phyloP scores from a whole-genome alignment of 2,329 filamentous ascomycete species.

The Sporothrix mexicana region DNA sequence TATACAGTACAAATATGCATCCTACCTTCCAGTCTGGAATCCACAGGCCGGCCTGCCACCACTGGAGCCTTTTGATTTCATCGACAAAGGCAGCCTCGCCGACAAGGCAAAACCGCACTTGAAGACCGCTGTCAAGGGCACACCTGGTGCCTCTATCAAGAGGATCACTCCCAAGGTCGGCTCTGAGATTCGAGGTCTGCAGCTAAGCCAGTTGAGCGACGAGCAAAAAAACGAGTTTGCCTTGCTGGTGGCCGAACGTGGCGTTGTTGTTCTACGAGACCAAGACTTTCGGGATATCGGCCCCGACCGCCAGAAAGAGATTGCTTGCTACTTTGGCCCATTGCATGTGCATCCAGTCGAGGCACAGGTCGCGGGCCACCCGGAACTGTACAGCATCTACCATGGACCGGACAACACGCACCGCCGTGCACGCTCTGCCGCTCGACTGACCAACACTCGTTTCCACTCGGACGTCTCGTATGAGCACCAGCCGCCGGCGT shows the following conservation, averaged over 20 bases:
- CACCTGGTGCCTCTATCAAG: constrained; percentile 39
- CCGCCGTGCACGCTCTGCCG: constrained; percentile 44
- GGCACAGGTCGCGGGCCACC: constrained; percentile 50
- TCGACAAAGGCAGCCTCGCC: constrained; percentile 43
- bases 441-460: constrained; percentile 46
- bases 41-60: constrained; percentile 41
- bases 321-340: constrained; percentile 49
- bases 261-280: constrained; percentile 47
- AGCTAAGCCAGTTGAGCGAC: constrained; percentile 48
- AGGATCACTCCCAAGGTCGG: constrained; percentile 47
- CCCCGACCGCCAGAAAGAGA: constrained; percentile 47
- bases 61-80: constrained; percentile 43
- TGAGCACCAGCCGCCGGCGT: constrained; percentile 51
- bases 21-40: constrained; percentile 46
- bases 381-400: constrained; percentile 56
- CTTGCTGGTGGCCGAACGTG: constrained; percentile 49
- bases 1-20: constrained; percentile 42
- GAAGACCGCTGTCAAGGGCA: constrained; percentile 37
- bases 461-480: constrained; percentile 53
- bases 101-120: constrained; percentile 32
- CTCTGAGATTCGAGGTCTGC: constrained; percentile 50
- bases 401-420: constrained; percentile 54
- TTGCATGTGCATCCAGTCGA: constrained; percentile 51
- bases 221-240: constrained; percentile 51
- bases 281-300: constrained; percentile 49